Evolutionary conservation across 345 rosid genomes (phyloP).

Genomic region (Salix exigua): DNA sequence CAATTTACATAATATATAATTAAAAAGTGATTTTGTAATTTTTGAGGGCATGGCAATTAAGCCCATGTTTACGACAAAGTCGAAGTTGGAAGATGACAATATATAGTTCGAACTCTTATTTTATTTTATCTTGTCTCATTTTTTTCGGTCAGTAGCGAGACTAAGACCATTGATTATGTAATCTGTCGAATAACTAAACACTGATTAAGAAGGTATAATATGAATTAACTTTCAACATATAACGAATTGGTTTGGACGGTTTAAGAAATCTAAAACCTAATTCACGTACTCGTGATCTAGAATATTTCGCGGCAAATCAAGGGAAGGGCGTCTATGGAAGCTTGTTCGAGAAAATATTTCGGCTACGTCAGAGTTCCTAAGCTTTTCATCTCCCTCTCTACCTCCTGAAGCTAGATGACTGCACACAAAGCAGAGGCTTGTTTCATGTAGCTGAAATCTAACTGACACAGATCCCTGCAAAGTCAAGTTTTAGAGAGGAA

Average conservation of each 20-base stretch:
- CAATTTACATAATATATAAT: not conserved
- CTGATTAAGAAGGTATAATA: conserved; percentile 7
- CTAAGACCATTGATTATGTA: not conserved
- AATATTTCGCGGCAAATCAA: conserved; percentile 54
- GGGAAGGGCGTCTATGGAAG: conserved; percentile 54
- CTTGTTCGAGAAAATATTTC: conserved; percentile 63
- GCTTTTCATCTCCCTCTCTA: conserved; percentile 62
- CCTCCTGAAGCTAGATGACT: conserved; percentile 85
- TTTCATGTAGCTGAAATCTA: conserved; percentile 60
- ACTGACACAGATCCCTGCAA: conserved; percentile 78
- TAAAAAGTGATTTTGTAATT: not conserved
- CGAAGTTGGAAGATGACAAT: conserved; percentile 19
- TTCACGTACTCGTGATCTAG: conserved; percentile 74
- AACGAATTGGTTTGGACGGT: conserved; percentile 16
- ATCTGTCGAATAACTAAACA: conserved; percentile 1
- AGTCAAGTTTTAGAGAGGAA: not conserved
- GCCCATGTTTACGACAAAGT: conserved; percentile 11
- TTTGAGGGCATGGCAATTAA: conserved; percentile 15
- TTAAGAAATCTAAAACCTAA: conserved; percentile 1
- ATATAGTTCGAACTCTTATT: not conserved
- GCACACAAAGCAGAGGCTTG: conserved; percentile 79
- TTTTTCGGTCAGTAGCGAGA: conserved; percentile 12
- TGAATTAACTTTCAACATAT: not conserved
- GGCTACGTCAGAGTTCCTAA: conserved; percentile 54
- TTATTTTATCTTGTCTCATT: conserved; percentile 9